Conservation (phyloP, 768 basidiomycete species). For the Chalciporus piperatus region DNA sequence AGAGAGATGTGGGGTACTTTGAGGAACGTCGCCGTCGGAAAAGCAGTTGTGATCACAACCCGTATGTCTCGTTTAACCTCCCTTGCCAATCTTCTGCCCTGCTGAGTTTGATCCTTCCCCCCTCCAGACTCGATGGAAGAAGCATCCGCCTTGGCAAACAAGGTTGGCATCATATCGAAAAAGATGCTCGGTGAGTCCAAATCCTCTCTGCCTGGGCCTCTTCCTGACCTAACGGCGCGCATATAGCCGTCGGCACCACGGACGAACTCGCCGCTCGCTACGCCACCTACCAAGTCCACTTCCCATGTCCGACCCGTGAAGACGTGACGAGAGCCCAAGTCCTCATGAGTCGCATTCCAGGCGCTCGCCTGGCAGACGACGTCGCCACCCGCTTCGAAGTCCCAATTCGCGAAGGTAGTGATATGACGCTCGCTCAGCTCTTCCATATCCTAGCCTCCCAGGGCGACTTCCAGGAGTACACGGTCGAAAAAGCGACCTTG, state of each 20-base stretch:
- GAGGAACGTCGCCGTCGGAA: slow-evolving; percentile 59
- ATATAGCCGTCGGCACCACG: slow-evolving; percentile 62
- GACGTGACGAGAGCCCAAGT: slow-evolving; percentile 55
- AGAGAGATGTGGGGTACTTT: slow-evolving; percentile 80
- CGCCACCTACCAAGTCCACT: slow-evolving; percentile 75
- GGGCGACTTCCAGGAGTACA: slow-evolving; percentile 61
- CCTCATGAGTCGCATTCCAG: slow-evolving; percentile 61
- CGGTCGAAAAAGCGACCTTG: slow-evolving; percentile 65
- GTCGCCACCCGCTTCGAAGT: slow-evolving; percentile 77
- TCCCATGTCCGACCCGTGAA: slow-evolving; percentile 62
- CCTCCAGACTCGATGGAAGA: slow-evolving; percentile 79
- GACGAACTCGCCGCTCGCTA: slow-evolving; percentile 63
- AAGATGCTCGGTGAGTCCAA: slow-evolving; percentile 57
- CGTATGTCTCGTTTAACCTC: slow-evolving; percentile 39
- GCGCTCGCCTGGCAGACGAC: slow-evolving; percentile 65
- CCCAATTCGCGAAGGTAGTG: slow-evolving; percentile 38
- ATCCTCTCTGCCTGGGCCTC: too few species aligned
- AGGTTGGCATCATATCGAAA: slow-evolving; percentile 74
- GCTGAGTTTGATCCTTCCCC: slow-evolving; percentile 6
- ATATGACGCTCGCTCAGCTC: slow-evolving; percentile 52
- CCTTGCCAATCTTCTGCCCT: background rate
- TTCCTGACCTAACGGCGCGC: background rate
- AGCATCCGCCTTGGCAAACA: slow-evolving; percentile 71
- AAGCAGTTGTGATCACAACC: slow-evolving; percentile 71
- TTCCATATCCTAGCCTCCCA: slow-evolving; percentile 54